phyloP scores from a whole-genome alignment of 352 stramenopile genomes.

The Globisporangium iwayamae region DNA sequence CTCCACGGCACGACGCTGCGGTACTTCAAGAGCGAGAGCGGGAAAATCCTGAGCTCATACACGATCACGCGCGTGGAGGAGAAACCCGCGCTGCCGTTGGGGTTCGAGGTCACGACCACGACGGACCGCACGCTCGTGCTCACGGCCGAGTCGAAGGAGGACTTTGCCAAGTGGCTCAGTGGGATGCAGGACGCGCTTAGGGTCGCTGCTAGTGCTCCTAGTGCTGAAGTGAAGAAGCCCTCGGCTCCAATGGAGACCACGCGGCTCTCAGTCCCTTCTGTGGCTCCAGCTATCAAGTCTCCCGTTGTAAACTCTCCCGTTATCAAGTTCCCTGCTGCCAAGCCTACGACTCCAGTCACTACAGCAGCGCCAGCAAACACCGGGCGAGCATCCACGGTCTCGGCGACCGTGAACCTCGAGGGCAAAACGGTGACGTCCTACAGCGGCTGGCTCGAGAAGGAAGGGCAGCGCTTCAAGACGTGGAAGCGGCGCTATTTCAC shows the following conservation, averaged over 20 bases:
- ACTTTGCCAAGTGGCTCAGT: slow-evolving; percentile 58
- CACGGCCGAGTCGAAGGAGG: slow-evolving; percentile 54
- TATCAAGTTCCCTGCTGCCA: not conserved
- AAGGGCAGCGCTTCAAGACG: slow-evolving; percentile 70
- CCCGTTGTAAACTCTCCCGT: too few species aligned
- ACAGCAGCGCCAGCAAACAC: not conserved
- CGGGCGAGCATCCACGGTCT: slow-evolving; percentile 4
- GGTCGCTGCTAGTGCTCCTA: slow-evolving; percentile 25
- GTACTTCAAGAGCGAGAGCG: slow-evolving; percentile 74
- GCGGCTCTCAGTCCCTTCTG: not conserved
- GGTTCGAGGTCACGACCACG: slow-evolving; percentile 41
- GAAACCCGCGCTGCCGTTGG: slow-evolving; percentile 31
- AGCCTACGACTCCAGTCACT: not conserved
- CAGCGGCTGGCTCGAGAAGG: slow-evolving; percentile 76
- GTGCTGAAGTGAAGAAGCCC: not conserved
- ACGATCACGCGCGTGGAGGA: slow-evolving; percentile 35
- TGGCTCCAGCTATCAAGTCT: not conserved
- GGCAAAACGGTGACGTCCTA: slow-evolving; percentile 23
- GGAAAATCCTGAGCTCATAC: slow-evolving; percentile 45
- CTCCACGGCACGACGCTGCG: slow-evolving; percentile 64
- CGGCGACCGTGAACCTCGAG: slow-evolving; percentile 18
- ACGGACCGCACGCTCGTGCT: slow-evolving; percentile 51
- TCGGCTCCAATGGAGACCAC: not conserved
- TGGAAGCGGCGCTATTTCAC: slow-evolving; percentile 80
- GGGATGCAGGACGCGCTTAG: slow-evolving; percentile 23